Evolutionary conservation across 495 filamentous ascomycete species (phyloP).

Genomic region (Pyrenopolyporus hunteri): DNA sequence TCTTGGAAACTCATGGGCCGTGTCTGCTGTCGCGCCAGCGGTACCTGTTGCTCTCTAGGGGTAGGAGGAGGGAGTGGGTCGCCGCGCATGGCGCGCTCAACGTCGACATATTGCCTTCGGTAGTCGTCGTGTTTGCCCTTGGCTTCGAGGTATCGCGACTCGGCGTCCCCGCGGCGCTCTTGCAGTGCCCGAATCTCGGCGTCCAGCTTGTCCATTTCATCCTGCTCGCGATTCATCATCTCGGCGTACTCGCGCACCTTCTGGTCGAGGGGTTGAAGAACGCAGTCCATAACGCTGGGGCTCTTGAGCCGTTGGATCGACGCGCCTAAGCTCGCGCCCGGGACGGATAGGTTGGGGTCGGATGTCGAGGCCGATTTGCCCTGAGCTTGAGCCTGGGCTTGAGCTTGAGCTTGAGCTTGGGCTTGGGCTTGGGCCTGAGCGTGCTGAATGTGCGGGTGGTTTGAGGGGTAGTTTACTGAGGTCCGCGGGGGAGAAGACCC

Average conservation of each 20-base stretch:
- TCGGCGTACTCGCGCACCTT: conserved; percentile 41
- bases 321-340: conserved; percentile 9
- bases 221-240: conserved; percentile 38
- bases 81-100: conserved; percentile 41
- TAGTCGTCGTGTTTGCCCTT: conserved; percentile 45
- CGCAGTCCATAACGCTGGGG: conserved; percentile 40
- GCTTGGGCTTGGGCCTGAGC: conserved; percentile 29
- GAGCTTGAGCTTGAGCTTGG: conserved; percentile 29
- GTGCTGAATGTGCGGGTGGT: conserved; percentile 29
- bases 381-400: conserved; percentile 29
- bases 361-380: conserved; percentile 22
- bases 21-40: conserved; percentile 26
- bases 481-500: conserved; percentile 36
- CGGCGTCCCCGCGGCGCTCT: conserved; percentile 38
- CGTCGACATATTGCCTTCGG: conserved; percentile 34
- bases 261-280: conserved; percentile 41
- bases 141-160: conserved; percentile 40
- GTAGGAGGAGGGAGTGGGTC: conserved; percentile 25
- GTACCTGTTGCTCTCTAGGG: conserved; percentile 33
- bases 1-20: conserved; percentile 41
- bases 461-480: conserved; percentile 15
- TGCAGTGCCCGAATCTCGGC: conserved; percentile 38
- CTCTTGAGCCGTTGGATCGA: conserved; percentile 42
- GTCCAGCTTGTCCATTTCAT: conserved; percentile 41
- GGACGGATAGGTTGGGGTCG: conserved; percentile 18